phyloP scores from a whole-genome alignment of 805 yeast species.

The Starmerella asiatica region DNA sequence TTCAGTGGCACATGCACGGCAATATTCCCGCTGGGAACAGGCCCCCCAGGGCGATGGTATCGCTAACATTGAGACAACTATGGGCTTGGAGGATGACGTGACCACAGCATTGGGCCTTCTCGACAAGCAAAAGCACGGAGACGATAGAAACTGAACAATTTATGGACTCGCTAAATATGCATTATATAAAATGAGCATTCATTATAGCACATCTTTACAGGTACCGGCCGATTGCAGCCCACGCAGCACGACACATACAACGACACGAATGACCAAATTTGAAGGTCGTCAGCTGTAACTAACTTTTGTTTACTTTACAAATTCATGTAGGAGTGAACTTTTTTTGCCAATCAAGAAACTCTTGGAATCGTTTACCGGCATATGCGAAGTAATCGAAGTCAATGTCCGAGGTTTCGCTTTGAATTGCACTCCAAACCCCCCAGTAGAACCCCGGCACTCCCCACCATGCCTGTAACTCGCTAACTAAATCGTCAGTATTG shows the following conservation, averaged over 20 bases:
- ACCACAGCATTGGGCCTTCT: conserved; percentile 27
- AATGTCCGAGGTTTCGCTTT: conserved; percentile 50
- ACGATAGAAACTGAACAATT: no score
- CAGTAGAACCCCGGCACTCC: conserved; percentile 76
- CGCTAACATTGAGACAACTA: conserved; percentile 14
- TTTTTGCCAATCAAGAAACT: conserved; percentile 55
- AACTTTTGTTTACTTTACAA: no score
- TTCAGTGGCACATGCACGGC: conserved; percentile 22
- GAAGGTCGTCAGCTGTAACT: no score
- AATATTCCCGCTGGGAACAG: conserved; percentile 22
- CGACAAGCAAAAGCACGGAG: conserved; percentile 8
- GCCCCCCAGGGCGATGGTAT: conserved; percentile 16
- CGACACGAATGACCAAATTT: no score
- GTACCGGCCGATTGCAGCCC: no score
- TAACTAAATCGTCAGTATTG: conserved; percentile 35
- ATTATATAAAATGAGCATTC: no score
- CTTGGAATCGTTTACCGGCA: conserved; percentile 45
- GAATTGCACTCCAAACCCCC: conserved; percentile 77
- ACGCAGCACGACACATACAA: no score
- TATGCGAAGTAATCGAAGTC: conserved; percentile 59
- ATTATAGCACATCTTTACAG: no score
- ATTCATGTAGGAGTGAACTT: no score
- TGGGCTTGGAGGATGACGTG: conserved; percentile 23
- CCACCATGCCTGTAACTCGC: conserved; percentile 47
- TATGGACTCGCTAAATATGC: no score